Percentiles rank a stretch among this genome's conserved stretches.
These are phyloP conservation scores for Schizochytrium sp. DNA, from an alignment of 108 stramenopile genomes.

Conservation along the genomic window DNA sequence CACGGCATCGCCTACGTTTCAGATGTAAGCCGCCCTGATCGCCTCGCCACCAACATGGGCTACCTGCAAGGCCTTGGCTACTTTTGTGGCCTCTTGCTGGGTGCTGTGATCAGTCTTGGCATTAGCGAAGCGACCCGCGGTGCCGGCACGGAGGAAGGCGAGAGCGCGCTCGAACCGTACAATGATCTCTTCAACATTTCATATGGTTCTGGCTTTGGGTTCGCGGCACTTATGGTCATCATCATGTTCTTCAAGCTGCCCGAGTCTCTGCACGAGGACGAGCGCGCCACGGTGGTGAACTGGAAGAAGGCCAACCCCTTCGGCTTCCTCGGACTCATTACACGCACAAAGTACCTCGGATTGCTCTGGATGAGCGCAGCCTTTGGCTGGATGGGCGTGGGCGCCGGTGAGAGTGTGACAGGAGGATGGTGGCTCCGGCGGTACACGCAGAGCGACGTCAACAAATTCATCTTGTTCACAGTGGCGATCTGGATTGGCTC, in stretches of 20 bases:
- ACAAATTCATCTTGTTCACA: neutral
- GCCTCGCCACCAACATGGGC: neutral
- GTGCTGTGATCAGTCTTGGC: neutral
- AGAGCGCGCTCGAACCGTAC: neutral
- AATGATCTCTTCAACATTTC: neutral
- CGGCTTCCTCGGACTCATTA: neutral
- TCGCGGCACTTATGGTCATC: neutral
- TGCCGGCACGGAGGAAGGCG: neutral
- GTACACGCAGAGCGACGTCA: neutral
- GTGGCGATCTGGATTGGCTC: neutral
- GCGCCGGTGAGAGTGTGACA: neutral
- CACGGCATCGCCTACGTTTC: neutral
- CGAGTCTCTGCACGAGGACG: neutral
- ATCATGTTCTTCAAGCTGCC: neutral
- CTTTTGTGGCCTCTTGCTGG: neutral
- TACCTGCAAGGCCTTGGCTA: neutral
- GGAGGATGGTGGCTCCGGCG: slow-evolving; percentile 10
- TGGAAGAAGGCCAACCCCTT: slow-evolving; percentile 16
- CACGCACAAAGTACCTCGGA: neutral
- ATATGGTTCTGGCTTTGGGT: neutral
- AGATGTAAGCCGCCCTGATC: neutral
- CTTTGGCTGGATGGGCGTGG: slow-evolving; percentile 2
- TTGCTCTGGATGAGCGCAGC: neutral
- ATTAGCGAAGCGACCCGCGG: neutral
- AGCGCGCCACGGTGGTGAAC: neutral